Base-by-base conservation (phyloP, 805 yeast genomes). In the Ogataea saltuana region DNA sequence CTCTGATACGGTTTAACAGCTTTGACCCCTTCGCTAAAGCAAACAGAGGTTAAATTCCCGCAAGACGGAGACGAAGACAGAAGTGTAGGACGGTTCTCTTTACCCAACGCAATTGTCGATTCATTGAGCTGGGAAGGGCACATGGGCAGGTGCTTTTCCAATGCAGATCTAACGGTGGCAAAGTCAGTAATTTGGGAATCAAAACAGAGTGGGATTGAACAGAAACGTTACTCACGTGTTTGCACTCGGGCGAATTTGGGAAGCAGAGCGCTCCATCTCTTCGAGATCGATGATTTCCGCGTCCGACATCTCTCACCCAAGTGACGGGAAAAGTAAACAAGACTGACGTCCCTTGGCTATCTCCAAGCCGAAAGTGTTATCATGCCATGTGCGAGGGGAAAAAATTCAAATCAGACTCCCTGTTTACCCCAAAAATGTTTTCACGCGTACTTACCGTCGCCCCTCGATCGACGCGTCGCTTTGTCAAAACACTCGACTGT, bases 241-340 rank as follows among this genome's bases (percentile, higher is more conserved):
- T 12, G 16, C 5, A 6, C 16, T 33, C 15, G 28, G 36, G 16
- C 13, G 13, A 9, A 33, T 22, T 8, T 33, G 32, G 16, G 38
- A 38, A 25, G 45, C 36, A 3, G 45, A 36, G 20, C 26, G 19
- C n/a, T 41, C 38, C 16, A 38, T 13, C 26, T 35, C 45, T n/a
- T 33, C 34, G 16, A 42, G 18, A 23, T 42, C 45, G 6, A 42
- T 34, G 9, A 42, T 23, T 25, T 42, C 45, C 4, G 36, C 32
- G n/a, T 42, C 45, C 8, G 45, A 36, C 45, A 42, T 42, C 13
- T 31, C 25, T 19, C 28, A 5, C 28, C 12, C 12, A n/a, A n/a
- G n/a, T n/a, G n/a, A n/a, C n/a, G n/a, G n/a, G n/a, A n/a, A n/a
- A n/a, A n/a, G n/a, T n/a, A n/a, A n/a, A n/a, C n/a, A n/a, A n/a